Base-by-base conservation (phyloP, 345 rosid species). In the Bruguiera sexangula region DNA sequence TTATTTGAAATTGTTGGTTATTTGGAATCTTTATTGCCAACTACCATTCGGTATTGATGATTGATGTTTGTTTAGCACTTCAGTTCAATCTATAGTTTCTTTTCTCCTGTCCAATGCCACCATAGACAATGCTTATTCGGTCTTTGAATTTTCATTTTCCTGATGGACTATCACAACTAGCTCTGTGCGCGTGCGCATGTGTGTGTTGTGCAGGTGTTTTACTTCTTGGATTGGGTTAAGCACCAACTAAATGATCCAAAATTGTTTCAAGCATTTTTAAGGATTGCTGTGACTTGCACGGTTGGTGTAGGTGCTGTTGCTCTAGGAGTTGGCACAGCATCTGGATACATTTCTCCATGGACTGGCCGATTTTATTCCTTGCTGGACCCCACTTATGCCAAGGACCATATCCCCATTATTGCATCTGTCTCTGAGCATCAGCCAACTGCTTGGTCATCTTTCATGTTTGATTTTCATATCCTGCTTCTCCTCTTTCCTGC, bases 401-500 rank as follows among this genome's bases (percentile, higher is more conserved):
- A 96, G 82, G 98, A 90, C 83, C 97, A 96, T 72, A 96, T 92
- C 65, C 99, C 99, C 50, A 96, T 92, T 62, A 96, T 96, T 75
- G 99, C 99, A 27, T 96, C 99, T 72, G 99, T 96, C 65, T 96
- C 99, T n/a, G 99, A 96, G 91, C 99, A 96, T 86, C 99, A 96
- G 81, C 99, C 99, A 43, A 96, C 99, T 1, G 99, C 99, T 0
- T 96, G 99, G 99, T 96, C 99, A 31, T 96, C 99, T 63, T 96
- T 92, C 86, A 91, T 95, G 99, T 93, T 92, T 76, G 99, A 95
- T 68, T 95, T 86, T 72, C 99, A 95, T 68, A 95, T 92, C 71
- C 82, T 95, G 73, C 98, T 95, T 76, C 86, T 95, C 88, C 94
- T 95, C 78, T 95, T 95, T 85, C 99, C 99, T 22, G 98, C 99